phyloP scores from a whole-genome alignment of 2,329 filamentous ascomycete species.

The Fusarium devonianum region DNA sequence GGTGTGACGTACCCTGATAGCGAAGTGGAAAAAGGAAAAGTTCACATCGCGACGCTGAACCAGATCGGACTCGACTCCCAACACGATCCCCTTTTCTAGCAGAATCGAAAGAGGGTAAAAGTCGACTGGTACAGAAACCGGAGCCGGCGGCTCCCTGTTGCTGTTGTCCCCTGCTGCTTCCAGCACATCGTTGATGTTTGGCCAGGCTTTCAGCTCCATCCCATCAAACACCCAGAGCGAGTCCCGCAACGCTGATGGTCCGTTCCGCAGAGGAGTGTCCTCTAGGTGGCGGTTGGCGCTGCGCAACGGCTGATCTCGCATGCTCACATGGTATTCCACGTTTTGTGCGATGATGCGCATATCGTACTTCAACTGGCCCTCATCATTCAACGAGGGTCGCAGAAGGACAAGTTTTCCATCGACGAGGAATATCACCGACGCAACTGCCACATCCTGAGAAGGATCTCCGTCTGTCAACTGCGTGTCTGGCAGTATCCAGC shows the following conservation, averaged over 20 bases:
- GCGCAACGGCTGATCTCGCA: constrained; percentile 77
- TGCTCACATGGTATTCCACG: constrained; percentile 92
- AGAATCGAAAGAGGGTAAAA: constrained; percentile 93
- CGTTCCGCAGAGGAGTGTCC: constrained; percentile 35
- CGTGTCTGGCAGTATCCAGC: constrained; percentile 92
- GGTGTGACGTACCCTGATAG: constrained; percentile 73
- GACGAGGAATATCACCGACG: constrained; percentile 94
- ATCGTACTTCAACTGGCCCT: constrained; percentile 91
- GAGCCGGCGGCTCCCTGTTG: constrained; percentile 73
- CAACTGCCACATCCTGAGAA: constrained; percentile 91
- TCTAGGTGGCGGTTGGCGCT: constrained; percentile 43
- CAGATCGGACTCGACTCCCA: constrained; percentile 91
- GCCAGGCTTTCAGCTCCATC: constrained; percentile 84
- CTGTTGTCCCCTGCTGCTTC: constrained; percentile 71
- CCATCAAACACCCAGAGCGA: constrained; percentile 97
- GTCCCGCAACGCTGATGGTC: constrained; percentile 69
- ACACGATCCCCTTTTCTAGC: constrained; percentile 85
- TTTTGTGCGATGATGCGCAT: constrained; percentile 97
- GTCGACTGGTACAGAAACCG: constrained; percentile 83
- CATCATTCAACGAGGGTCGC: constrained; percentile 82
- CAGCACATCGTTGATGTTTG: constrained; percentile 84
- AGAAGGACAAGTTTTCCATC: constrained; percentile 95
- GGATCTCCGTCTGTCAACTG: constrained; percentile 92
- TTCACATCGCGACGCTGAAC: constrained; percentile 91
- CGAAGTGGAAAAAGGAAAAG: constrained; percentile 89